Base-by-base conservation (phyloP, 129 eudicot species). In the Tagetes erecta region DNA sequence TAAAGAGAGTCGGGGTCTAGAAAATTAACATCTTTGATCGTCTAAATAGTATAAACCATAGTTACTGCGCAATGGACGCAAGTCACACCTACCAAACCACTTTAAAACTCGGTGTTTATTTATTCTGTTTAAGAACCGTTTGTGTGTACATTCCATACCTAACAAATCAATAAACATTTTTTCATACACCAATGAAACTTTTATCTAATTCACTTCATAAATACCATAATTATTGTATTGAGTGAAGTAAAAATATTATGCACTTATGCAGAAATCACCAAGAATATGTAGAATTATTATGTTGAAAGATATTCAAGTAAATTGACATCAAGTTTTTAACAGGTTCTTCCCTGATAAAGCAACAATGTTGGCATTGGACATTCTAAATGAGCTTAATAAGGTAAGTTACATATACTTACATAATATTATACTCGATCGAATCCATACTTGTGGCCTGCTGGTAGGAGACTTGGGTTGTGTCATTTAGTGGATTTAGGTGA, bases 281-380 rank as follows among this genome's bases (percentile, higher is more conserved):
- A 35, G 45, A 10, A 36, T 3, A 37, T 62, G 9, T 33, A 58
- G 2, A 58, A 30, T 10, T 20, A 44, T 44, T 8, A 13, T 36
- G 37, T 6, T 36, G 45, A 63, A 63, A 36, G 10, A 63, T 63
- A 8, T 58, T 33, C 65, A 31, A 40, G 65, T 64, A 64, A 64
- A 38, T 59, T 52, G 70, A 82, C 55, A 66, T 44, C n/a, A 56
- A 56, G 53, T 71, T 44, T 45, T 76, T 56, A 72, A 55, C 91
- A 94, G 99, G 74, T 94, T 94, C 80, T 91, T 90, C 80, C 97
- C 99, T 2, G 91, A 91, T 60, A 88, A 94, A 80, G 96, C 97
- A 10, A 76, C 84, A 67, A 68, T 84, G 66, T 78, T 91, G 84
- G 99, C 99, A 0, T 37, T 34, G 20, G 83, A 86, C 20, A 45